Conservation (phyloP, 176 grass and related monocot species). For the Oryza brachyantha region DNA sequence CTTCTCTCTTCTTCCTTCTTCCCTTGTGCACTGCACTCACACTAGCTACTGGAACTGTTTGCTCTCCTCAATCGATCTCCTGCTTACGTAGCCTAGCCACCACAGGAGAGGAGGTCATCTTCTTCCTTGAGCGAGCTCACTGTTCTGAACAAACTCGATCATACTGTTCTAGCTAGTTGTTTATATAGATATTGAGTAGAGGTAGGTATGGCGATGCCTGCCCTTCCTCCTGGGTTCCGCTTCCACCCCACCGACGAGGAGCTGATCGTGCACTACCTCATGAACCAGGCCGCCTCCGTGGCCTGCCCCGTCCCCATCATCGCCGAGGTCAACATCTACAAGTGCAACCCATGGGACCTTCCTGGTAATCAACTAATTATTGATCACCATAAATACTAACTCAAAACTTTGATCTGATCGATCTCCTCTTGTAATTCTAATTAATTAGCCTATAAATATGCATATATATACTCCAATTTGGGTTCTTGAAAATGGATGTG, state of each 20-base stretch:
- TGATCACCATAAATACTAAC: background rate
- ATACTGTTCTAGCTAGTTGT: background rate
- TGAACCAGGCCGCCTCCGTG: constrained; percentile 39
- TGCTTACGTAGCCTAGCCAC: background rate
- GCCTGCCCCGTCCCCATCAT: constrained; percentile 51
- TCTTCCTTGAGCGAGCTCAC: background rate
- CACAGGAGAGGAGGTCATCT: background rate
- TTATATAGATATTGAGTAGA: no score
- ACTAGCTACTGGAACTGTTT: no score
- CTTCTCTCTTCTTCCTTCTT: background rate
- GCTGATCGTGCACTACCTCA: constrained; percentile 80
- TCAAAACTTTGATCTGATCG: no score
- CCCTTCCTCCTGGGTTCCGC: constrained; percentile 76
- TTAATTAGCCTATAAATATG: no score
- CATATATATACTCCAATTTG: no score
- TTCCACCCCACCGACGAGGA: constrained; percentile 90
- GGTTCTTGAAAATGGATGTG: no score
- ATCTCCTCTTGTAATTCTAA: no score
- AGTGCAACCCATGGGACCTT: constrained; percentile 82
- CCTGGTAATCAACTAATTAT: constrained; percentile 52
- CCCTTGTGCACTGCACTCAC: no score
- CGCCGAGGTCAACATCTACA: constrained; percentile 93
- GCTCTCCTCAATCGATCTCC: no score
- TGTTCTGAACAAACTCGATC: background rate
- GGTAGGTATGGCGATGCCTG: background rate